These are phyloP conservation scores for Fusarium sublunatum DNA, from an alignment of 2,329 filamentous ascomycete genomes.

Conservation along the genomic window DNA sequence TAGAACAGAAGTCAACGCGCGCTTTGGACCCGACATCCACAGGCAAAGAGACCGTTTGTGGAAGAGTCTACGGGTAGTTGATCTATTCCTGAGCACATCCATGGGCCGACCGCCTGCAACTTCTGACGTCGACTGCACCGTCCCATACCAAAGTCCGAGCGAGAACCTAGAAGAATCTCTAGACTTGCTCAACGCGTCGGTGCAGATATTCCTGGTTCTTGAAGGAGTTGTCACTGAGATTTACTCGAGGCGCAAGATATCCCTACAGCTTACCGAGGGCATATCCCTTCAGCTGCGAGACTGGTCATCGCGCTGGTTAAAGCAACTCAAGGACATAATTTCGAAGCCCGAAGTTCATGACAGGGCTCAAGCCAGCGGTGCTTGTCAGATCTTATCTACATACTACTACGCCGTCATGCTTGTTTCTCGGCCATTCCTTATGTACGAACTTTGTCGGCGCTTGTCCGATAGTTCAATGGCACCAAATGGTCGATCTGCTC, in stretches of 20 bases:
- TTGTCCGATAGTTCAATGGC: slow-evolving; percentile 51
- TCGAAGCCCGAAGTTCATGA: slow-evolving; percentile 29
- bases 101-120: slow-evolving; percentile 66
- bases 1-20: slow-evolving; percentile 64
- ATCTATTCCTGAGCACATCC: slow-evolving; percentile 64
- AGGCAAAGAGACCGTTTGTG: slow-evolving; percentile 62
- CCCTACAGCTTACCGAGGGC: slow-evolving; percentile 63
- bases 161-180: slow-evolving; percentile 54
- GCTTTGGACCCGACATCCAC: slow-evolving; percentile 59
- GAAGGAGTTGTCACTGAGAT: slow-evolving; percentile 64
- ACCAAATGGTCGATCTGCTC: slow-evolving; percentile 27
- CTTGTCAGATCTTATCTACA: slow-evolving; percentile 63
- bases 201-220: slow-evolving; percentile 63
- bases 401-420: slow-evolving; percentile 70
- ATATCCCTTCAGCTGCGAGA: slow-evolving; percentile 64
- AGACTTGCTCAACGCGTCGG: slow-evolving; percentile 63
- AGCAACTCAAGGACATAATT: slow-evolving; percentile 56
- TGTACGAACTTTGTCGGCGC: slow-evolving; percentile 64
- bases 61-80: slow-evolving; percentile 64
- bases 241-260: slow-evolving; percentile 65
- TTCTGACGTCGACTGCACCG: slow-evolving; percentile 66
- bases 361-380: slow-evolving; percentile 55
- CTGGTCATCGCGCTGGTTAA: slow-evolving; percentile 63
- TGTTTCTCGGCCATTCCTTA: slow-evolving; percentile 65
- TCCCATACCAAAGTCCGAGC: slow-evolving; percentile 56